Evolutionary conservation across 1,139 yeast genomes (phyloP).

Genomic region (Geotrichum candidum): DNA sequence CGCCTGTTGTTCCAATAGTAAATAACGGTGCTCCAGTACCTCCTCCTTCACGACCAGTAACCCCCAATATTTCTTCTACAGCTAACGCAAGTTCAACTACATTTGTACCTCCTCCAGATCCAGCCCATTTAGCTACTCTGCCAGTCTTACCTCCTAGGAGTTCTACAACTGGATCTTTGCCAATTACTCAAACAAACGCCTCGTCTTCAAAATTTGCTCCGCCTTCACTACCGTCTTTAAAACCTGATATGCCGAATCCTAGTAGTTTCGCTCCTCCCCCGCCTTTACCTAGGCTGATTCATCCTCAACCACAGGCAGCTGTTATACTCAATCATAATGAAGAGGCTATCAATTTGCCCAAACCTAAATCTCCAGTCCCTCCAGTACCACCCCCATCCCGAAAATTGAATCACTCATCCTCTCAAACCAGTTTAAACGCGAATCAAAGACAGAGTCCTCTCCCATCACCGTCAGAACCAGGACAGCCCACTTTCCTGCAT

Average conservation of each 20-base stretch:
- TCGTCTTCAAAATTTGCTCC: background rate
- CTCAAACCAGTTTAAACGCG: constrained; percentile 3
- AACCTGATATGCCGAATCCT: constrained; percentile 15
- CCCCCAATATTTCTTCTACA: constrained; percentile 6
- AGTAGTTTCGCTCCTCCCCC: constrained; percentile 14
- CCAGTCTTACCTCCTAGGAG: constrained; percentile 12
- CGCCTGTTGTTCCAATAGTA: constrained; percentile 4
- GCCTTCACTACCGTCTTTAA: background rate
- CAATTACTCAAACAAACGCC: background rate
- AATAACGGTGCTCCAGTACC: background rate
- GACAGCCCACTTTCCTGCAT: background rate
- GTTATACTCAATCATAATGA: background rate
- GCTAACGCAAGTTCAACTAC: constrained; percentile 2
- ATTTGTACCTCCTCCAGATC: constrained; percentile 13
- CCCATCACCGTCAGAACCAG: constrained; percentile 10
- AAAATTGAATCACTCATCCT: constrained; percentile 12
- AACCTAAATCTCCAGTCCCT: constrained; percentile 5
- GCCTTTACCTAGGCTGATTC: constrained; percentile 8
- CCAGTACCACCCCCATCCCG: constrained; percentile 24
- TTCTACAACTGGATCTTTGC: background rate
- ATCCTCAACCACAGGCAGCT: background rate
- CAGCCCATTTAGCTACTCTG: constrained; percentile 8
- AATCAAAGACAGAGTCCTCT: background rate
- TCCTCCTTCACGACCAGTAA: constrained; percentile 15
- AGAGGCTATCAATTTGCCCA: constrained; percentile 1